Base-by-base conservation (phyloP, 192 early-diverging fungal genomes). In the Coemansia sp. region DNA sequence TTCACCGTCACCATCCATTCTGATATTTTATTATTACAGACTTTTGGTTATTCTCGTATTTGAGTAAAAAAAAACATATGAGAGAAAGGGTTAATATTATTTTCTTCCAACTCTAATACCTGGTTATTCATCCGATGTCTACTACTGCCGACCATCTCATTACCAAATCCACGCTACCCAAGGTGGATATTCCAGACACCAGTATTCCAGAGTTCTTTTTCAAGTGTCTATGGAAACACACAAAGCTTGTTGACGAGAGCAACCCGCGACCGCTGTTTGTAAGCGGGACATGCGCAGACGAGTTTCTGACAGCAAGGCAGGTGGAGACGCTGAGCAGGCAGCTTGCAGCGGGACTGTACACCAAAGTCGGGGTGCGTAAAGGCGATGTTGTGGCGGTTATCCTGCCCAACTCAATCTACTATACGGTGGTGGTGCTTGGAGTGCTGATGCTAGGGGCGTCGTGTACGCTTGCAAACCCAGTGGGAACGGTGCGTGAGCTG, bases 401-500 rank as follows among this genome's bases (percentile, higher is more conserved):
- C 50, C 65, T 89, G 16, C 90, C 88, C 40, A 94, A 93, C 76
- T 76, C 85, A 14, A 86, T 92, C 56, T 80, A 88, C 63, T 86
- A 88, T 71, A 83, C 90, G 22, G 76, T 85, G 40, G 82, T 85
- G n/a, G 58, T 90, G 10, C 79, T 90, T 16, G 86, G 85, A 5
- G 68, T 85, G 32, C 75, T 93, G 10, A 85, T 87, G 67, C 83
- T 87, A 3, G 86, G 90, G 22, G 86, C 86, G 17, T 73, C 87
- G 5, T 85, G 92, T 32, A 91, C 91, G 7, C 85, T 87, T 32
- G 87, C 85, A 55, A 97, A 95, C 67, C 94, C 94, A 32, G 85
- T 86, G 14, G 94, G 94, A 72, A 93, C 88, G 5, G 77, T 77
- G 19, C 72, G 84, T 58, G 95, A 98, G 62, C 79, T 95, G 10